Conservation (phyloP, 257 asterid genomes). For the Anisodus tanguticus region DNA sequence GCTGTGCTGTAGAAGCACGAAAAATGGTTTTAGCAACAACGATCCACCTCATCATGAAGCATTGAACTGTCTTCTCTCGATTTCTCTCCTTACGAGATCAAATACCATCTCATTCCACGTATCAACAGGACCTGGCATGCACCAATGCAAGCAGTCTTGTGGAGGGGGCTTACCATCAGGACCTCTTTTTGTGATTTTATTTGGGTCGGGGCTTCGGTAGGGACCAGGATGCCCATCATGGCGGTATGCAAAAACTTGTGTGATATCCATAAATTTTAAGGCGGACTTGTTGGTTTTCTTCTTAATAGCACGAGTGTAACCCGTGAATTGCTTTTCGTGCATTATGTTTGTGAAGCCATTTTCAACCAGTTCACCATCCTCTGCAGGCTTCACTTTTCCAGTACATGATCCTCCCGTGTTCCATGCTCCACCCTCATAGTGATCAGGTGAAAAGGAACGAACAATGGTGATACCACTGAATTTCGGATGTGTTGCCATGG, state of each 20-base stretch:
- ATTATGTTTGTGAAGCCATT: slow-evolving; percentile 73
- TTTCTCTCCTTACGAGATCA: slow-evolving; percentile 71
- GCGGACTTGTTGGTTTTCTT: slow-evolving; percentile 69
- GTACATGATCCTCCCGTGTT: slow-evolving; percentile 98
- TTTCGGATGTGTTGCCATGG: slow-evolving; percentile 73
- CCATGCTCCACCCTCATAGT: slow-evolving; percentile 93
- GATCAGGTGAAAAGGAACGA: slow-evolving; percentile 90
- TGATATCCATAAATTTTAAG: slow-evolving; percentile 75
- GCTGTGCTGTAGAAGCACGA: slow-evolving; percentile 26
- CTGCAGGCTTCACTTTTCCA: slow-evolving; percentile 68
- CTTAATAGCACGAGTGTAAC: slow-evolving; percentile 62
- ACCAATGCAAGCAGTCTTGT: slow-evolving; percentile 99
- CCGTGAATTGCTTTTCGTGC: slow-evolving; percentile 81
- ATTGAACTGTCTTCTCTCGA: slow-evolving; percentile 35
- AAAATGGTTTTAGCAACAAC: not conserved
- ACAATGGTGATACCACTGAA: slow-evolving; percentile 85
- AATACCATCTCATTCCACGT: slow-evolving; percentile 89
- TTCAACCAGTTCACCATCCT: slow-evolving; percentile 61
- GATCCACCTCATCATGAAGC: slow-evolving; percentile 33
- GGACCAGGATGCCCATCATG: slow-evolving; percentile 99
- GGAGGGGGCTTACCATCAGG: slow-evolving; percentile 95
- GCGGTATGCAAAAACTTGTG: slow-evolving; percentile 69
- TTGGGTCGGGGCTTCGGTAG: slow-evolving; percentile 80
- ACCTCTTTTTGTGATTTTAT: slow-evolving; percentile 81
- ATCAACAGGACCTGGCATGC: slow-evolving; percentile 99